Base-by-base conservation (phyloP, 2,329 filamentous ascomycete species). In the Epichloe hybrida region DNA sequence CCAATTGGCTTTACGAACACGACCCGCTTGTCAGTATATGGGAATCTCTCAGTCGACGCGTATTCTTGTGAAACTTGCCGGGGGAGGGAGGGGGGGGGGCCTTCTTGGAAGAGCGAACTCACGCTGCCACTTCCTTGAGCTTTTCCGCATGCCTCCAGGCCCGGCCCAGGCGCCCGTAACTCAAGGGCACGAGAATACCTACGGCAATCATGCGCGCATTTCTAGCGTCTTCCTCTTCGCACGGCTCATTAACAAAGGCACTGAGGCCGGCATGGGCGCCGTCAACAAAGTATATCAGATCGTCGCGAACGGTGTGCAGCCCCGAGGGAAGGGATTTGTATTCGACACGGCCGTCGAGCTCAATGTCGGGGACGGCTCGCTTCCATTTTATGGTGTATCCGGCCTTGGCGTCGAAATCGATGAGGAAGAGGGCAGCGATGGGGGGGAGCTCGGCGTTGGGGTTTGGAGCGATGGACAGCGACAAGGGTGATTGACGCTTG, bases 301-400 rank as follows among this genome's bases (percentile, higher is more conserved):
- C 93, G 57, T 90, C 81, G 35, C 83, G 74, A 20, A 97, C 88
- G 52, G 88, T 86, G 69, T 98, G 93, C 47, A 96, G 69, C 23
- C 93, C 93, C 0, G 91, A 97, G 2, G 93, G 93, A 45, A 98
- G 76, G 54, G 88, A 94, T 69, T 96, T 97, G 77, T 89, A 98
- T 69, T 98, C 93, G 61, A 96, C 88, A 23, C 86, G 81, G 50
- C 88, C 88, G 58, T 95, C 87, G 46, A 97, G 77, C 67, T 79
- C 75, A 69, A 91, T 76, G 46, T 80, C 82, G 13, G 81, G 74
- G 1, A 80, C 69, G 12, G 84, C 80, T 57, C 80, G 81, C 66
- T 94, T 88, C 93, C 93, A 97, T 37, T 81, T 80, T 62, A 97
- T 85, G 44, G 88, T 95, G 68, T 84, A 95, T 72, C 89, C 89